phyloP scores from a whole-genome alignment of 768 basidiomycete genomes.

The Paxillus ammoniavirescens region DNA sequence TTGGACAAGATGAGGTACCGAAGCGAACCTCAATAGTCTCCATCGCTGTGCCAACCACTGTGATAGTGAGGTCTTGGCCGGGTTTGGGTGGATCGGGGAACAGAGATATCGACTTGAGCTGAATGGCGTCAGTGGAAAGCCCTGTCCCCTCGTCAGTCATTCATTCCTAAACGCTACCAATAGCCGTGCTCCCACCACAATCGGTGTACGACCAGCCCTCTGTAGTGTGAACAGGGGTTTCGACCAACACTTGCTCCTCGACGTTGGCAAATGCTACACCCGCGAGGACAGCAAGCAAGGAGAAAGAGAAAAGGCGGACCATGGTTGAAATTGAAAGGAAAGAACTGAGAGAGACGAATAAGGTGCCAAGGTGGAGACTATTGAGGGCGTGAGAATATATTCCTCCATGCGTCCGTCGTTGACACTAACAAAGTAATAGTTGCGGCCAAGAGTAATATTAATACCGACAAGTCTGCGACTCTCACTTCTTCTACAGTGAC shows the following conservation, averaged over 20 bases:
- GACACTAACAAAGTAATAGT: not conserved
- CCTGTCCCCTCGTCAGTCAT: conserved; percentile 38
- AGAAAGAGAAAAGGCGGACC: conserved; percentile 27
- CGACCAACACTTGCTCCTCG: conserved; percentile 33
- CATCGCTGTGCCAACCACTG: conserved; percentile 58
- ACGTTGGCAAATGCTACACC: conserved; percentile 22
- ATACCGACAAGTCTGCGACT: too few species aligned
- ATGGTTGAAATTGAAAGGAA: conserved; percentile 18
- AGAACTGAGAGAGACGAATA: conserved; percentile 1
- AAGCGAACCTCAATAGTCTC: conserved; percentile 62
- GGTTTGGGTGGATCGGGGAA: conserved; percentile 88
- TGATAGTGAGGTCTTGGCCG: conserved; percentile 86
- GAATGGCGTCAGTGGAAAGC: conserved; percentile 41
- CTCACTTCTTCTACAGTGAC: too few species aligned
- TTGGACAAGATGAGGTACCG: not conserved
- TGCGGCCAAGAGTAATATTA: too few species aligned
- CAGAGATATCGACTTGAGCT: conserved; percentile 69
- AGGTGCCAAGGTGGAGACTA: not conserved
- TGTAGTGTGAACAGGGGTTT: conserved; percentile 31
- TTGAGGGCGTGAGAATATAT: conserved; percentile 18
- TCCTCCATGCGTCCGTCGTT: conserved; percentile 10
- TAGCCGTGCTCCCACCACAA: conserved; percentile 62
- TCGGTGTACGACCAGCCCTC: conserved; percentile 63
- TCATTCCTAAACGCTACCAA: not conserved
- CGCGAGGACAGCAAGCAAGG: conserved; percentile 29